A percentile compares a stretch with the other conserved stretches of the same genome.
These are phyloP conservation scores for Gossypium schwendimanii DNA, from an alignment of 441 rosid genomes.

Conservation along the genomic window DNA sequence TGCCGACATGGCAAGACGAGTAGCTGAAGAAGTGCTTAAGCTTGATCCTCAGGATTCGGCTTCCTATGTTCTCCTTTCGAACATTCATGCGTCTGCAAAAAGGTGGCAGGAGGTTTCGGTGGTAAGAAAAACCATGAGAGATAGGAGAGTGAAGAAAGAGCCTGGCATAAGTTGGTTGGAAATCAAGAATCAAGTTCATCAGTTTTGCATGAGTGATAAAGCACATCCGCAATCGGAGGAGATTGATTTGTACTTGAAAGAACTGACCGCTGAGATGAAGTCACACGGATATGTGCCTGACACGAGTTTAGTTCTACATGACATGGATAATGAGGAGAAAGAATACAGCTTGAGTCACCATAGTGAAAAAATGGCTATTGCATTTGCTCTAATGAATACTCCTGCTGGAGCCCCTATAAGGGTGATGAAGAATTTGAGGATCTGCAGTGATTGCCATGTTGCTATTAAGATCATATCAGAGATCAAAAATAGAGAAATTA, in stretches of 20 bases:
- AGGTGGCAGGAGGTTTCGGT: conserved; percentile 69
- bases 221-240: conserved; percentile 45
- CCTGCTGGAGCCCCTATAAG: conserved; percentile 56
- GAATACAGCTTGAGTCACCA: conserved; percentile 65
- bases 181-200: conserved; percentile 59
- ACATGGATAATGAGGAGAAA: conserved; percentile 71
- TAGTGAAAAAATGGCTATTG: conserved; percentile 77
- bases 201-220: conserved; percentile 54
- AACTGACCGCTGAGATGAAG: conserved; percentile 57
- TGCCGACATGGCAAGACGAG: conserved; percentile 54
- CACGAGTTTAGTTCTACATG: conserved; percentile 59
- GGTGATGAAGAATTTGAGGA: conserved; percentile 72
- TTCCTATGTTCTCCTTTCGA: conserved; percentile 67
- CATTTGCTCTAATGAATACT: conserved; percentile 53
- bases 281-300: conserved; percentile 61
- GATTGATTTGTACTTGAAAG: conserved; percentile 53
- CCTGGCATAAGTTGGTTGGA: conserved; percentile 88
- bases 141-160: conserved; percentile 68
- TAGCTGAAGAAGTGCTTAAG: conserved; percentile 56
- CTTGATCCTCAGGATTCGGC: conserved; percentile 75
- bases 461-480: conserved; percentile 61
- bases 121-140: conserved; percentile 69
- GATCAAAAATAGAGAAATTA: conserved; percentile 51
- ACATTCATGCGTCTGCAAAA: conserved; percentile 62
- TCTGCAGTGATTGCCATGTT: conserved; percentile 67